These are phyloP conservation scores for Cercis canadensis DNA, from an alignment of 306 rosid genomes.

Conservation along the genomic window DNA sequence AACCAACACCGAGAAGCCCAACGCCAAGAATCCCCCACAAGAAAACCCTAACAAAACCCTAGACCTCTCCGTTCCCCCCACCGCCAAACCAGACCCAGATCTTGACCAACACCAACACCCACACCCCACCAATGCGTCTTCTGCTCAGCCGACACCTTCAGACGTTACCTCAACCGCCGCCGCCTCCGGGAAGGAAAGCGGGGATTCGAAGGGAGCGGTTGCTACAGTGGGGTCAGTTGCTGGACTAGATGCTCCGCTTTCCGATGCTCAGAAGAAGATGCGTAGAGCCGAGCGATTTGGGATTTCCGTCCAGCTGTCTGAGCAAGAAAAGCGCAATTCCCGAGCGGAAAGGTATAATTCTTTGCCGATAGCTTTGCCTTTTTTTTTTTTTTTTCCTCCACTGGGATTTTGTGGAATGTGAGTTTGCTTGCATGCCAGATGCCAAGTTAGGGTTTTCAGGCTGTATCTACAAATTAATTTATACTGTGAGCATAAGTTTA, in stretches of 20 bases:
- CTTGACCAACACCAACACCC: slow-evolving; percentile 21
- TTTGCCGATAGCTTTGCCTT: not conserved
- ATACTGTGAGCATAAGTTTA: too few species aligned
- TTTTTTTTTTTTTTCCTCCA: not conserved
- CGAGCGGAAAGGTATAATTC: slow-evolving; percentile 76
- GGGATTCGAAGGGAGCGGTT: slow-evolving; percentile 39
- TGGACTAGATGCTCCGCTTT: slow-evolving; percentile 39
- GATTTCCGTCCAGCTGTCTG: slow-evolving; percentile 70
- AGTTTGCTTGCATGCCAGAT: too few species aligned
- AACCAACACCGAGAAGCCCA: slow-evolving; percentile 46
- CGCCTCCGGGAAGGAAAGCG: slow-evolving; percentile 36
- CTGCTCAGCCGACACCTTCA: slow-evolving; percentile 17
- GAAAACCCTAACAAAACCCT: slow-evolving; percentile 71
- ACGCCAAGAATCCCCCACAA: slow-evolving; percentile 37
- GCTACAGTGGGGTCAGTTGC: slow-evolving; percentile 27
- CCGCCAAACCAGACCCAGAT: slow-evolving; percentile 37
- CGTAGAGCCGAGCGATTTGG: slow-evolving; percentile 97
- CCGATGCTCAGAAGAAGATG: slow-evolving; percentile 73
- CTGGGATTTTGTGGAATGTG: not conserved
- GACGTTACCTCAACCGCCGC: slow-evolving; percentile 6
- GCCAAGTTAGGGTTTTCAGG: too few species aligned
- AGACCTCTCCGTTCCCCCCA: slow-evolving; percentile 35
- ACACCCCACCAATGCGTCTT: not conserved
- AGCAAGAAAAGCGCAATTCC: slow-evolving; percentile 86
- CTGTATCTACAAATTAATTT: too few species aligned